Conservation (phyloP, 139 green algal genomes). For the Prasinococcaceae sp. region DNA sequence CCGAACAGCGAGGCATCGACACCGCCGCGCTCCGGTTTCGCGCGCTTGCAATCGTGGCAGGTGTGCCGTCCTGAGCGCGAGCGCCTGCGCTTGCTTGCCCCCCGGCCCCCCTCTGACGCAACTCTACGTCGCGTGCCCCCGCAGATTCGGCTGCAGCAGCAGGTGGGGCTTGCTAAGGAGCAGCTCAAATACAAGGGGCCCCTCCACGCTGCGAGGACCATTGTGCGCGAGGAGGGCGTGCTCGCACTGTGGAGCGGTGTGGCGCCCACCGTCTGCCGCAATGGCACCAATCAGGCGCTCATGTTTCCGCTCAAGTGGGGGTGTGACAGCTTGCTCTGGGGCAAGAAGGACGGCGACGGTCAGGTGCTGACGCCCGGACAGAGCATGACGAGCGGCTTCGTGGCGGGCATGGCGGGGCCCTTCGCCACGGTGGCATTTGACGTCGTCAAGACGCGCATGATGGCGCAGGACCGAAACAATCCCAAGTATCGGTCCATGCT, state of each 20-base stretch:
- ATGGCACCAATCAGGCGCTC: conserved; percentile 93
- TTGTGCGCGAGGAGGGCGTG: conserved; percentile 68
- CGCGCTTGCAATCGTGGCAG: too few relatives aligned
- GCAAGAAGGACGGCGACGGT: conserved; percentile 28
- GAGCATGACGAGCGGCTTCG: conserved; percentile 70
- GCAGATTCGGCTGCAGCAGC: conserved; percentile 89
- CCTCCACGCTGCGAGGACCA: conserved; percentile 61
- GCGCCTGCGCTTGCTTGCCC: too few relatives aligned
- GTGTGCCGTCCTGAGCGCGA: too few relatives aligned
- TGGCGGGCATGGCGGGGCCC: conserved; percentile 67
- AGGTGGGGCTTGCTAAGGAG: conserved; percentile 52
- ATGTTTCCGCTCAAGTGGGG: conserved; percentile 86
- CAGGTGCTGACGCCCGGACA: conserved; percentile 34
- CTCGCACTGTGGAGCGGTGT: conserved; percentile 72
- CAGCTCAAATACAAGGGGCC: conserved; percentile 75
- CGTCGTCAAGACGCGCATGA: conserved; percentile 81
- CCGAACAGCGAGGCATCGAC: too few relatives aligned
- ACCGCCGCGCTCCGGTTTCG: too few relatives aligned
- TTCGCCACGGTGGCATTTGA: conserved; percentile 80
- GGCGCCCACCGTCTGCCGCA: conserved; percentile 72
- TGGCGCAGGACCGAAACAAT: conserved; percentile 48
- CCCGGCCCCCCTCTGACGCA: too few relatives aligned
- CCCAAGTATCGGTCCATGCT: conserved; percentile 66
- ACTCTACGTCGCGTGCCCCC: too few relatives aligned
- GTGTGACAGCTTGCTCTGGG: conserved; percentile 40